Base-by-base conservation (phyloP, 768 basidiomycete species). In the Calvatia gigantea region DNA sequence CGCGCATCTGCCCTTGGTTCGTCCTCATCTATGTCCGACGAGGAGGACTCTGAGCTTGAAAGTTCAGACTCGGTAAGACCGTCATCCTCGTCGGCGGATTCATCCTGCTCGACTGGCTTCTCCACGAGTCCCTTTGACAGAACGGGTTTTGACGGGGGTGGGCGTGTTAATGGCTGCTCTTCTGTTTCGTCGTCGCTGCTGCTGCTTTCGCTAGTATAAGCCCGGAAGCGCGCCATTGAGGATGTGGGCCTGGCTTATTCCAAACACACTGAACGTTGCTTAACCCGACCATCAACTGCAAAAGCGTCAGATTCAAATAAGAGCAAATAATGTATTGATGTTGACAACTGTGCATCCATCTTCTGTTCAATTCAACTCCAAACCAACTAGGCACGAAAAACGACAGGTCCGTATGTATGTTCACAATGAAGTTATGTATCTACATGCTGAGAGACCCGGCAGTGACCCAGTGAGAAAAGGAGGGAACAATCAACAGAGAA, bases 161-260 rank as follows among this genome's bases (percentile, higher is more conserved):
- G 61, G 45, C 31, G 60, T 33, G 29, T 33, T 67, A 66, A 57
- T 69, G 51, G 54, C 69, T 63, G 33, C 38, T 57, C 52, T 44
- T 53, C 46, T n/a, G n/a, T n/a, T n/a, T 72, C 70, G 31, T 75
- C 75, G 51, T 79, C 80, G 65, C 81, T 78, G 65, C 81, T 81
- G 65, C 81, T 78, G 61, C 80, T 80, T 64, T 84, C 85, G 68
- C 80, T 83, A 15, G 74, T 72, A 65, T 80, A 79, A 28, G 86
- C 87, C 55, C 81, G 79, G 72, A 88, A 89, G 50, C 86, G 84
- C 56, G 85, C 77, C 86, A 88, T 88, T 27, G 33, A 19, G 44
- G 65, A 49, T 43, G n/a, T 15, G 32, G 31, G 2, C 27, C 29
- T 21, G 21, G 27, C 17, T 45, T 46, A 9, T 38, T 50, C 48